These are phyloP conservation scores for Cyclotella baltica DNA, from an alignment of 108 stramenopile genomes.

Conservation along the genomic window DNA sequence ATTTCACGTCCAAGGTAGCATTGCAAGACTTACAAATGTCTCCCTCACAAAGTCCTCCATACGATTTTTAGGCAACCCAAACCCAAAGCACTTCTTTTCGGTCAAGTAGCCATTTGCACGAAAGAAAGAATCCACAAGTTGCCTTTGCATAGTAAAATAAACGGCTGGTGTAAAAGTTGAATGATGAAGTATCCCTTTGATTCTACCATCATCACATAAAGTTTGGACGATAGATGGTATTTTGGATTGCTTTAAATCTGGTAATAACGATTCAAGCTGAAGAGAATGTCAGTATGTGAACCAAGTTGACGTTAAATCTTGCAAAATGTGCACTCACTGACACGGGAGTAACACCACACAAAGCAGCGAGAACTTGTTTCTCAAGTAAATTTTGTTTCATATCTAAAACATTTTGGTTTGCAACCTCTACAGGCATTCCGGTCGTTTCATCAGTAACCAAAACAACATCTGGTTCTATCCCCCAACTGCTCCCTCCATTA, in stretches of 20 bases:
- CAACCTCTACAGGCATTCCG: neutral
- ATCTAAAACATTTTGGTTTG: neutral
- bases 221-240: neutral
- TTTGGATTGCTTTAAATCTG: neutral
- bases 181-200: constrained; percentile 10
- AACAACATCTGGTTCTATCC: neutral
- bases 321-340: constrained; percentile 19
- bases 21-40: constrained; percentile 30
- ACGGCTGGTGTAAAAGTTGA: constrained; percentile 36
- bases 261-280: neutral
- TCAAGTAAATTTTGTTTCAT: neutral
- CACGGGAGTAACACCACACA: constrained; percentile 32
- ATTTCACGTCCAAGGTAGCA: neutral
- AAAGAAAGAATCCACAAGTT: constrained; percentile 29
- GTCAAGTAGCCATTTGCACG: constrained; percentile 33
- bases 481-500: neutral
- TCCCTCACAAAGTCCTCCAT: constrained; percentile 40
- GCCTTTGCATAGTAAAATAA: constrained; percentile 28
- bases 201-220: neutral
- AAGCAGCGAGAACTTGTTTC: constrained; percentile 6
- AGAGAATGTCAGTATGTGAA: neutral
- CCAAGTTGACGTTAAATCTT: neutral
- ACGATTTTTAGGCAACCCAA: constrained; percentile 20
- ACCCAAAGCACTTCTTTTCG: constrained; percentile 28
- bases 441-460: neutral